Percentiles rank a stretch among this genome's conserved stretches.
Evolutionary conservation across 2,329 filamentous ascomycete species (phyloP).

Genomic region (Sarocladiaceae sp.): DNA sequence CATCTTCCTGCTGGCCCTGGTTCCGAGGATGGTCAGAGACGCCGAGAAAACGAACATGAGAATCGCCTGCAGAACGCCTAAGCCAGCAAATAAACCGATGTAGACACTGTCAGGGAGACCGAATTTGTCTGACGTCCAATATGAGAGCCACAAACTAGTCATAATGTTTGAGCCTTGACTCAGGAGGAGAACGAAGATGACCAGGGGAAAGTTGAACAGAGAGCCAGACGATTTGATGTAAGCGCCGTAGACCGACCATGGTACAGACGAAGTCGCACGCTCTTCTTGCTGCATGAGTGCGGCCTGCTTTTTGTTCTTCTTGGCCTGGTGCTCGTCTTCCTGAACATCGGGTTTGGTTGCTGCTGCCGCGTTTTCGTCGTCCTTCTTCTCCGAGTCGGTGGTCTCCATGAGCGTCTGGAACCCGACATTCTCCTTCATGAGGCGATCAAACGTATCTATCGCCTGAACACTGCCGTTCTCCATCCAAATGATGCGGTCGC

Average conservation of each 20-base stretch:
- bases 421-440: slow-evolving; percentile 70
- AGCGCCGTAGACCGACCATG: slow-evolving; percentile 71
- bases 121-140: slow-evolving; percentile 81
- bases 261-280: slow-evolving; percentile 66
- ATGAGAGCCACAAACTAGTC: slow-evolving; percentile 88
- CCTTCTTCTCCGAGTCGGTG: slow-evolving; percentile 64
- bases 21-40: slow-evolving; percentile 70
- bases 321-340: slow-evolving; percentile 38
- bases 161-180: slow-evolving; percentile 80
- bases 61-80: slow-evolving; percentile 65
- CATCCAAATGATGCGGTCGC: slow-evolving; percentile 91
- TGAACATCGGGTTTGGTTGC: slow-evolving; percentile 37
- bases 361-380: slow-evolving; percentile 41
- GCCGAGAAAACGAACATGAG: slow-evolving; percentile 79
- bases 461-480: slow-evolving; percentile 78
- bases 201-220: slow-evolving; percentile 59
- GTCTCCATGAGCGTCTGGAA: slow-evolving; percentile 84
- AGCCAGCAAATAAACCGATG: slow-evolving; percentile 63
- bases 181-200: slow-evolving; percentile 57
- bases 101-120: slow-evolving; percentile 61
- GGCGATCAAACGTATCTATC: slow-evolving; percentile 80
- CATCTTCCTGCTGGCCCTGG: slow-evolving; percentile 74
- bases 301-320: slow-evolving; percentile 51
- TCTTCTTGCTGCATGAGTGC: slow-evolving; percentile 68
- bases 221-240: slow-evolving; percentile 73